Evolutionary conservation across 2,329 filamentous ascomycete genomes (phyloP), one percentile per base, ranked within the genome.

Genomic region (Neopestalotiopsis sp.): DNA sequence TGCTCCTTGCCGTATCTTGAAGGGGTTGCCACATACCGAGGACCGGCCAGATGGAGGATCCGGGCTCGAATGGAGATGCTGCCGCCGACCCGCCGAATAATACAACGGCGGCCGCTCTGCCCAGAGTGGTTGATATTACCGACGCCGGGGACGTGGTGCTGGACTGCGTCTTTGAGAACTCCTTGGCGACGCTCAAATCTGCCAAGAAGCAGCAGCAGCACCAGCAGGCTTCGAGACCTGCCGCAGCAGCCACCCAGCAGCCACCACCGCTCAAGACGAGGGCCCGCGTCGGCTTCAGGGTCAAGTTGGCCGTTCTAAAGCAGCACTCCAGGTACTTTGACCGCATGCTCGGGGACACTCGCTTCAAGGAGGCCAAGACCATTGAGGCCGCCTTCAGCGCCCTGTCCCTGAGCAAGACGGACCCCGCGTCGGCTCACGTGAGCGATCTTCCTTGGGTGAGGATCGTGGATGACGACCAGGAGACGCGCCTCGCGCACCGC

Each of bases 311-410:
- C 13, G 81, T 81, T 0, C 82, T 94, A 42, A 88, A 85, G 78
- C 83, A 83, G 70, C 84, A 88, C 70, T 94, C 92, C 5, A 87
- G 87, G 68, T 94, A 94, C 78, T 94, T 94, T 77, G 85, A 85
- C 67, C 89, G 88, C 68, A 84, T 94, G 17, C 84, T 94, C 2
- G 87, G 88, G 10, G 87, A 90, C 70, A 83, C 83, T 2, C 83
- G 88, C 67, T 93, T 94, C 76, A 82, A 86, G 67, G 91, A 94
- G 80, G 87, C 88, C 7, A 83, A 84, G 62, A 77, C 84, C 45
- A 83, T 94, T 56, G 79, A 84, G 12, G 81, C 82, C 2, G 81
- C 83, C 5, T 85, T 92, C 58, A 82, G 81, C 5, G 78, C 79
- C 3, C 82, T 94, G 17, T 79, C 81, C 2, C 74, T 84, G 9